Conservation (phyloP, 306 rosid species). For the Abrus pulchellus region DNA sequence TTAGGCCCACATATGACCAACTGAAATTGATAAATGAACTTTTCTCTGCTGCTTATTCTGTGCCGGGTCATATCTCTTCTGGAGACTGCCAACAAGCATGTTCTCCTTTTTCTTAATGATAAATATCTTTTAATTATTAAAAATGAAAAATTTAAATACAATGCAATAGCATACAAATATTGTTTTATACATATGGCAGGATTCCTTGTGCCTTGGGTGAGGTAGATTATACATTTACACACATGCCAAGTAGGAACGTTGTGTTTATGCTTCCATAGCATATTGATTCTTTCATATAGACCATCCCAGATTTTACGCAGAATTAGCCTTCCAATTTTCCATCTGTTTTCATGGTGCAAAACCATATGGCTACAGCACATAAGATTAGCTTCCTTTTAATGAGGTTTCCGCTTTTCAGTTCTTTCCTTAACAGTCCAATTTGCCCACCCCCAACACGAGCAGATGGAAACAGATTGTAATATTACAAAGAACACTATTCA, state of each 20-base stretch:
- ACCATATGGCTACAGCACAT: not conserved
- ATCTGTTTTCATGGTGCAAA: not conserved
- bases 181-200: not conserved
- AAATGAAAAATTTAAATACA: not conserved
- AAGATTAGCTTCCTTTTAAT: slow-evolving; percentile 12
- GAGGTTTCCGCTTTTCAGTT: slow-evolving; percentile 1
- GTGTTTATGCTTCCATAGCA: not conserved
- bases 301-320: not conserved
- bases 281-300: not conserved
- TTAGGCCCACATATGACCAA: not conserved
- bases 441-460: not conserved
- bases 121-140: not conserved
- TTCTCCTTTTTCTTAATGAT: not conserved
- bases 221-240: not conserved
- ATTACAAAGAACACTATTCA: slow-evolving; percentile 1
- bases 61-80: not conserved
- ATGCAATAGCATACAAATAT: not conserved
- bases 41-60: slow-evolving; percentile 11
- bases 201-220: not conserved
- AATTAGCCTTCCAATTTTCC: not conserved
- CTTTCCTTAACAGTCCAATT: slow-evolving; percentile 10
- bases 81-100: not conserved
- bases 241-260: not conserved
- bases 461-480: not conserved
- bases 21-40: not conserved